A percentile compares a stretch with the other conserved stretches of the same genome.
phyloP scores from a whole-genome alignment of 2,329 filamentous ascomycete species.

The Fusarium sp. region DNA sequence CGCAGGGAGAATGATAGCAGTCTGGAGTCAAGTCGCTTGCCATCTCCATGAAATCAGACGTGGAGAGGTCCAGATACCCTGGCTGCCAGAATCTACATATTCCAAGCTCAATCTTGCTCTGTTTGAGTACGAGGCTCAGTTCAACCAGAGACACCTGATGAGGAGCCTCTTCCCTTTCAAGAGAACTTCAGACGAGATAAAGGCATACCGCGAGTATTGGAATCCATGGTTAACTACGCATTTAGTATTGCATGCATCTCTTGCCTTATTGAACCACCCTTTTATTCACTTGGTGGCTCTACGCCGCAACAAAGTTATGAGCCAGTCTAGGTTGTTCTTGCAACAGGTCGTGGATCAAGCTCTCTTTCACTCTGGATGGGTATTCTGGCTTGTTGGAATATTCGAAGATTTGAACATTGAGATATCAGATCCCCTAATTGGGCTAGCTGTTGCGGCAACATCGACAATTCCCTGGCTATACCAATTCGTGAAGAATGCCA shows the following conservation, averaged over 20 bases:
- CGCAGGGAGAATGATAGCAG: background rate
- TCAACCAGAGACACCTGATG: conserved; percentile 8
- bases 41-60: background rate
- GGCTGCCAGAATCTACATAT: conserved; percentile 6
- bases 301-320: background rate
- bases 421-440: background rate
- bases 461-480: conserved; percentile 10
- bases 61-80: background rate
- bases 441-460: conserved; percentile 6
- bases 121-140: conserved; percentile 10
- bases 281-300: conserved; percentile 8
- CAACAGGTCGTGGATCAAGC: conserved; percentile 16
- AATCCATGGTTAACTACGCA: conserved; percentile 9
- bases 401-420: conserved; percentile 1
- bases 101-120: conserved; percentile 4
- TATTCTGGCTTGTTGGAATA: conserved; percentile 14
- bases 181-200: background rate
- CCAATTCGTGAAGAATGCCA: background rate
- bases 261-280: conserved; percentile 4
- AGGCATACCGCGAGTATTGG: background rate
- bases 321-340: background rate
- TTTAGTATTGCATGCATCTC: conserved; percentile 1
- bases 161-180: conserved; percentile 8
- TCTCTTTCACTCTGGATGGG: conserved; percentile 4
- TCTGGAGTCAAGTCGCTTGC: background rate